Evolutionary conservation across 2,329 filamentous ascomycete genomes (phyloP), one percentile per base, ranked within the genome.

Genomic region (Mycocentrospora acerina): DNA sequence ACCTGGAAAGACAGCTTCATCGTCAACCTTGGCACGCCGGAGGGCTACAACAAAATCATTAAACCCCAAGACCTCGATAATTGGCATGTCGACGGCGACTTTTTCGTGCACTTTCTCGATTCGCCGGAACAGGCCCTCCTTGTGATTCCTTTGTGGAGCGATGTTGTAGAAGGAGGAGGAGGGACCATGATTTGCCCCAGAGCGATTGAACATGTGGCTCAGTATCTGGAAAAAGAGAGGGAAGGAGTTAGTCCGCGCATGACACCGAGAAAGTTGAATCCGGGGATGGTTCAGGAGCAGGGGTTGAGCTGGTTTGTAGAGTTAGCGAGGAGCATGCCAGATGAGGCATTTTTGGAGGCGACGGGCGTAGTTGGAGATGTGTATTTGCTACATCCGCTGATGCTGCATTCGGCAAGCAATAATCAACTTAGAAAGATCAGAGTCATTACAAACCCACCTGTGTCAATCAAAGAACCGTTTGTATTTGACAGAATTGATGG

Each of bases 71-170:
- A 79, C 1, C 67, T 85, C 15, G 55, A 70, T 7, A 71, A 71
- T 15, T 87, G 83, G 83, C 83, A 86, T 62, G 80, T 85, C 13
- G 83, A 86, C 62, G 83, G 83, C 7, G 83, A 87, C 51, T 86
- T 85, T 62, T 87, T 87, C 59, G 74, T 83, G 4, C 83, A 87
- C 67, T 88, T 82, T 50, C 76, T 88, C 24, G 83, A 87, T 58
- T 83, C 78, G 14, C 79, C 79, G 0, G 84, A 88, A 67, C 84
- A 88, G 61, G 84, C 73, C 0, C 66, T 87, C 11, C 71, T 87
- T 1, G 81, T 86, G 10, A 85, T 85, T 27, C 83, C 83, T 2
- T 62, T 86, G 4, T 87, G 83, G 67, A 81, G 74, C 1, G 82
- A 86, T 55, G 79, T 87, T 35, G 66, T 69, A 7, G 64, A 77